Conservation (phyloP, 1,284 basidiomycete genomes). For the Microbotryomycetes sp. region DNA sequence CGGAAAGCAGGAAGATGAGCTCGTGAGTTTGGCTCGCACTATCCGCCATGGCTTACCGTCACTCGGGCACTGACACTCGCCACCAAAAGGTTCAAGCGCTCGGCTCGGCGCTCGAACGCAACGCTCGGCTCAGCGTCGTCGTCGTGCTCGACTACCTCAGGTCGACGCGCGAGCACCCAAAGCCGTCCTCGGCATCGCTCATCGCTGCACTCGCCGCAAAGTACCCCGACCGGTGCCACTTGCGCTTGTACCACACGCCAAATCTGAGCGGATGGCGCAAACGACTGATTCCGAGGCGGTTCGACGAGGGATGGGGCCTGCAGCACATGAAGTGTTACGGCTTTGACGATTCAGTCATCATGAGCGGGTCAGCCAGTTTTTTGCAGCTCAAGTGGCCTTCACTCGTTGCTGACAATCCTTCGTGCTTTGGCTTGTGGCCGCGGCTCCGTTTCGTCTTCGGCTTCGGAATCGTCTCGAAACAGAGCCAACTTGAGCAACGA, state of each 20-base stretch:
- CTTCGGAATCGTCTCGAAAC: slow-evolving; percentile 16
- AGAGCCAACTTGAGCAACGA: slow-evolving; percentile 92
- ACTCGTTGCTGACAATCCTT: too few species aligned
- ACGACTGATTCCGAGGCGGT: slow-evolving; percentile 74
- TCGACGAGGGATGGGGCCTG: slow-evolving; percentile 96
- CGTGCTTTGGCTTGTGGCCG: not conserved
- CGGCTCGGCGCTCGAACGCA: slow-evolving; percentile 52
- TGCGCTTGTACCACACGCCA: slow-evolving; percentile 78
- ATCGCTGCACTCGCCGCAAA: slow-evolving; percentile 62
- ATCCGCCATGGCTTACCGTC: not conserved
- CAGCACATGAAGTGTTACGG: slow-evolving; percentile 98
- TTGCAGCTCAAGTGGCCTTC: not conserved
- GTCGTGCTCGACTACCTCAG: slow-evolving; percentile 84
- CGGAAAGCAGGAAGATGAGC: slow-evolving; percentile 58
- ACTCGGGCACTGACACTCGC: not conserved
- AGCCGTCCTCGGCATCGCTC: slow-evolving; percentile 59
- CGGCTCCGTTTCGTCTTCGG: too few species aligned
- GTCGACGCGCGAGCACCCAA: slow-evolving; percentile 68
- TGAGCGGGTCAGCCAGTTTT: slow-evolving; percentile 67
- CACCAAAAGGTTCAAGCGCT: slow-evolving; percentile 58
- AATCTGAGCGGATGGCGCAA: slow-evolving; percentile 68
- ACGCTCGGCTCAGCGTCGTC: slow-evolving; percentile 59
- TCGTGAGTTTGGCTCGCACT: slow-evolving; percentile 59
- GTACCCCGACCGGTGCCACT: slow-evolving; percentile 66
- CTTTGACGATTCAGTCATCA: slow-evolving; percentile 81